Conservation (phyloP, 208 protist species). For the Tritrichomonas foetus region DNA sequence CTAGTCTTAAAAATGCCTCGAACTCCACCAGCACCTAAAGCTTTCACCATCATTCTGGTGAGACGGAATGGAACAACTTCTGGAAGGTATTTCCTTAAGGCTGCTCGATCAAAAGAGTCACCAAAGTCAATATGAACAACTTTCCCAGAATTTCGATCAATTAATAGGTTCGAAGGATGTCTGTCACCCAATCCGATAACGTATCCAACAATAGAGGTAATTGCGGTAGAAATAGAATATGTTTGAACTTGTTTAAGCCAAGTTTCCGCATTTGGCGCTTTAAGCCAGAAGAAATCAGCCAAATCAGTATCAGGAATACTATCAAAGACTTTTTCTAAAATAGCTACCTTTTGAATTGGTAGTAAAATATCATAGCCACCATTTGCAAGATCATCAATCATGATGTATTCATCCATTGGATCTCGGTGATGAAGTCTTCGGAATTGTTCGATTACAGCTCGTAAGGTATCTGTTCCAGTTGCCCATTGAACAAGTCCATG, state of each 20-base stretch:
- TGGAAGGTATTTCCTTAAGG: background rate
- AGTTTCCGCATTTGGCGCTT: background rate
- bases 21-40: background rate
- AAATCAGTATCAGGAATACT: background rate
- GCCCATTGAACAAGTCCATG: slow-evolving; percentile 19
- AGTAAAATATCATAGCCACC: background rate
- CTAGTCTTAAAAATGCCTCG: background rate
- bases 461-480: background rate
- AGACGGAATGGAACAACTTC: slow-evolving; percentile 40
- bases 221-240: background rate
- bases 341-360: background rate
- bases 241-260: background rate
- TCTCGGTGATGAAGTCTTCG: background rate
- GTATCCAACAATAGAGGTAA: background rate
- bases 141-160: slow-evolving; percentile 7
- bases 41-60: background rate
- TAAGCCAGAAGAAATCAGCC: background rate
- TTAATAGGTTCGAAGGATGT: background rate
- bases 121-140: slow-evolving; percentile 35
- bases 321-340: background rate
- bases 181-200: slow-evolving; percentile 20
- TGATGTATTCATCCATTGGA: background rate
- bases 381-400: background rate
- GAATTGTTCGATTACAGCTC: background rate
- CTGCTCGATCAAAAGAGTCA: slow-evolving; percentile 50